A percentile compares a stretch with the other conserved stretches of the same genome.
These are phyloP conservation scores for Cephaloascus fragrans DNA, from an alignment of 805 yeast genomes.

Conservation along the genomic window DNA sequence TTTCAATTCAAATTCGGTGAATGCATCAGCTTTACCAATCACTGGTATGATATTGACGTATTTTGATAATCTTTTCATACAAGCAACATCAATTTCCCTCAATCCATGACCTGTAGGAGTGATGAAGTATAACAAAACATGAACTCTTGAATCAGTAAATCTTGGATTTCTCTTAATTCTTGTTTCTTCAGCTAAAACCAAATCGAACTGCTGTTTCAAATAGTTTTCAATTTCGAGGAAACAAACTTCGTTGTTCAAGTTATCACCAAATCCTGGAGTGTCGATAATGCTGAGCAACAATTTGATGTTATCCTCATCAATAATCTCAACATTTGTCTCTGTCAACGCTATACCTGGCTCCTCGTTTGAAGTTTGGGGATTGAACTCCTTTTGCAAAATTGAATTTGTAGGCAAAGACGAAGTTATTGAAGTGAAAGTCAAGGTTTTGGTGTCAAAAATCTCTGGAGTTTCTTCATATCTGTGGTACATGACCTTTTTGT, in stretches of 20 bases:
- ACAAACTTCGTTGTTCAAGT: constrained; percentile 60
- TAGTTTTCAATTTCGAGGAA: constrained; percentile 55
- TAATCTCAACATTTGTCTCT: constrained; percentile 49
- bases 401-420: constrained; percentile 46
- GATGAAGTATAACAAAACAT: constrained; percentile 68
- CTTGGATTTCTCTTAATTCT: constrained; percentile 80
- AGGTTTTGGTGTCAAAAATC: constrained; percentile 32
- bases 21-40: constrained; percentile 69
- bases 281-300: constrained; percentile 52
- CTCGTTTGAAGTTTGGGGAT: constrained; percentile 46
- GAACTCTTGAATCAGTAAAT: constrained; percentile 70
- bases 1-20: constrained; percentile 56
- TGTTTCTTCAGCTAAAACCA: constrained; percentile 78
- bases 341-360: constrained; percentile 76
- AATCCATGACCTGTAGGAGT: constrained; percentile 76
- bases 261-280: constrained; percentile 75
- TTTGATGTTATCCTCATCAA: constrained; percentile 49
- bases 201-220: constrained; percentile 69
- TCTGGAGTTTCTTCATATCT: constrained; percentile 27
- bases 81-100: constrained; percentile 62
- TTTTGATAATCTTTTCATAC: constrained; percentile 59
- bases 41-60: constrained; percentile 81
- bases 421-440: constrained; percentile 51
- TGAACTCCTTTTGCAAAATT: constrained; percentile 49
- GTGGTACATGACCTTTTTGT: constrained; percentile 52